Evolutionary conservation across 202 grass and related monocot species (phyloP), one percentile per base, ranked within the genome.

Genomic region (Schoenoplectus triqueter): DNA sequence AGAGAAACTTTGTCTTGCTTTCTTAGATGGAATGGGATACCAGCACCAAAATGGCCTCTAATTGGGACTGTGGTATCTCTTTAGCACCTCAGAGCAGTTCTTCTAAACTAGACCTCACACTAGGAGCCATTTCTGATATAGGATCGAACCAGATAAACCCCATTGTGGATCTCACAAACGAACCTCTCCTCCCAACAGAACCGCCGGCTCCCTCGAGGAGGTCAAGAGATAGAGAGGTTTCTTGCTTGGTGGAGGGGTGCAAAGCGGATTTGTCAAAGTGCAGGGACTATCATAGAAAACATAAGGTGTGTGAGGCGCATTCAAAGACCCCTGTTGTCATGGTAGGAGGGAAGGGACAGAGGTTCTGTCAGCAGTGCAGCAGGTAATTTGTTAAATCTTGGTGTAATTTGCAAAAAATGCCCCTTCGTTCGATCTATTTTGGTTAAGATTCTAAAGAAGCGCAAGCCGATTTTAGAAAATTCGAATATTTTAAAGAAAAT

Each of bases 331-430:
- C 94, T 61, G 85, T 97, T 85, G 94, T 97, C 74, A 78, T 78
- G 77, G 91, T 97, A 73, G 82, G 78, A 82, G 91, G 89, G 41
- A 90, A 90, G 78, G 86, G 93, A 88, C 94, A 97, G 80, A 91
- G 94, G 82, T 97, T 97, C 92, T 97, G 94, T 88, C 92, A 92
- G 69, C 94, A 97, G 90, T 97, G 92, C 78, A 92, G 94, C 94
- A 97, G 94, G 94, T 97, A 86, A 75, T 3, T 54, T 18, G 1
- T 62, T 77, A 62, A 31, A 6, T 57, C 11, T 21, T 73, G 70
- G 47, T 46, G 8, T 51, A 51, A 55, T 22, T 75, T 54, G 19
- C 31, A 7, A 22, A 54, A 39, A 49, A 54, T 74, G 52, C 2
- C 48, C 52, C 47, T 54, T 54, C 10, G 19, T 75, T 14, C 15